phyloP scores from a whole-genome alignment of 768 basidiomycete genomes.

The Suillus subalutaceus region DNA sequence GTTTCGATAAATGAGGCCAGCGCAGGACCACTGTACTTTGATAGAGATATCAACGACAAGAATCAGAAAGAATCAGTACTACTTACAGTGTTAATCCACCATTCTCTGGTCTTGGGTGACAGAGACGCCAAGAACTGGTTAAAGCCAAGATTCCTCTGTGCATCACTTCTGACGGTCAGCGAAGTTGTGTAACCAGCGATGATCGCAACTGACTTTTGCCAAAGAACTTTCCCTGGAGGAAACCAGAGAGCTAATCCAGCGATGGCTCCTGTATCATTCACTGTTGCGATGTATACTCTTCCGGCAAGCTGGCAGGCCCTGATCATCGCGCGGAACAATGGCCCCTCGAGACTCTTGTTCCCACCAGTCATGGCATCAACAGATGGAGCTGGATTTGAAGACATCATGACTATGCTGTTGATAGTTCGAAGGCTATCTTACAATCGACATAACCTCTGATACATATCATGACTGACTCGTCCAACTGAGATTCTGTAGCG shows the following conservation, averaged over 20 bases:
- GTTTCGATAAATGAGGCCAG: not conserved
- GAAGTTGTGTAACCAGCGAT: not conserved
- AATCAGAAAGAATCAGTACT: not conserved
- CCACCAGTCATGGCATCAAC: not conserved
- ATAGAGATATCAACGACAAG: not conserved
- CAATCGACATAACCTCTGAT: not conserved
- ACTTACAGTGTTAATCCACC: not conserved
- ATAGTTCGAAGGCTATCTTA: not conserved
- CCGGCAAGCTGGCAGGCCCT: not conserved
- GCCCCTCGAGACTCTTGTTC: not conserved
- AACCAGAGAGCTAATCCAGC: slow-evolving; percentile 4
- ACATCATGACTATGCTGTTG: not conserved
- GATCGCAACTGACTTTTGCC: not conserved
- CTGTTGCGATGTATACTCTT: not conserved
- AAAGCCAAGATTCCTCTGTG: not conserved
- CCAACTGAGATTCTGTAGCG: not conserved
- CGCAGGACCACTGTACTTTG: not conserved
- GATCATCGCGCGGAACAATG: not conserved
- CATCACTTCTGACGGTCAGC: not conserved
- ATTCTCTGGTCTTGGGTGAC: not conserved
- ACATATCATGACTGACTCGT: not conserved
- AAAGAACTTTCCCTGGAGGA: not conserved
- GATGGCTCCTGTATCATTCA: not conserved
- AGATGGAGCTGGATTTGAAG: not conserved
- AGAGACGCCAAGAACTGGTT: not conserved